A percentile compares a stretch with the other conserved stretches of the same genome.
phyloP scores from a whole-genome alignment of 495 filamentous ascomycete genomes.

The Penicillium bovifimosum region DNA sequence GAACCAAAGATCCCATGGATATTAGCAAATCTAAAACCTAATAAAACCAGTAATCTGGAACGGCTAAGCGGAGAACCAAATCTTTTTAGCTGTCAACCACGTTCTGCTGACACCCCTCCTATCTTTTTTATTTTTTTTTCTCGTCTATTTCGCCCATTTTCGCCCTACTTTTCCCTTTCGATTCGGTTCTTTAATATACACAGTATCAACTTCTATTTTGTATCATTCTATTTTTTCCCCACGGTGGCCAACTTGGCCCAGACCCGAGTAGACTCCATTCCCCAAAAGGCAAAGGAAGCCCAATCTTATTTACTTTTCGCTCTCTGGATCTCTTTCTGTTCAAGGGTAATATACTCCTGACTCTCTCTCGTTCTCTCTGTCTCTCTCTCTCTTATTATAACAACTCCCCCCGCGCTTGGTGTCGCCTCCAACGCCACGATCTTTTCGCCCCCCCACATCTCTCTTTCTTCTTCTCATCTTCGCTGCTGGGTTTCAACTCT shows the following conservation, averaged over 20 bases:
- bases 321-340: slow-evolving; percentile 2
- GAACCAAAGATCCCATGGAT: too few species aligned
- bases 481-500: neutral
- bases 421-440: slow-evolving; percentile 20
- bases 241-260: slow-evolving; percentile 7
- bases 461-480: neutral
- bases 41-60: neutral
- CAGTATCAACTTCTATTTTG: slow-evolving; percentile 2
- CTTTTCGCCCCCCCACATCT: slow-evolving; percentile 8
- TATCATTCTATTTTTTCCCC: slow-evolving; percentile 6
- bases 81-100: slow-evolving; percentile 9
- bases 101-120: slow-evolving; percentile 4
- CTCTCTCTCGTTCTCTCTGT: too few species aligned
- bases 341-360: neutral
- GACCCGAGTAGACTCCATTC: slow-evolving; percentile 11
- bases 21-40: neutral
- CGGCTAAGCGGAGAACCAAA: neutral
- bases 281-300: neutral
- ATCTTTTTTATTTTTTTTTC: too few species aligned
- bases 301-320: slow-evolving; percentile 5
- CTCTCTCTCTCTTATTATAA: slow-evolving; percentile 1
- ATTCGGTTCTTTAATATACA: slow-evolving; percentile 6
- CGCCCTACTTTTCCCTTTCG: neutral
- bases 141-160: neutral
- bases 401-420: slow-evolving; percentile 15